Conservation (phyloP, 768 basidiomycete species). For the Calocybe indica region DNA sequence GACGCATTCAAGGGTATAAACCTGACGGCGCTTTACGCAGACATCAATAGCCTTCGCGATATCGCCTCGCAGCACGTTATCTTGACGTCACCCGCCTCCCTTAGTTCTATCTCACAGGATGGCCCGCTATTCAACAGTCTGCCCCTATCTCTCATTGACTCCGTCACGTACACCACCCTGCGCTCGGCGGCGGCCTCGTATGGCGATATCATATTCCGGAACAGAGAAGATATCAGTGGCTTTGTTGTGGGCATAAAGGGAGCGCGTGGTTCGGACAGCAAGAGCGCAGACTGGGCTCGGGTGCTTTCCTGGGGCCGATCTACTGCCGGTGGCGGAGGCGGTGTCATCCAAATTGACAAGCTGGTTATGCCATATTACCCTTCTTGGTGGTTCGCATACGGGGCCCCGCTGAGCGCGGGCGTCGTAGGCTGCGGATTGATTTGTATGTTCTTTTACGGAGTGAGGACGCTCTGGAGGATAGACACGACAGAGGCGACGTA, state of each 20-base stretch:
- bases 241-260: slow-evolving; percentile 72
- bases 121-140: slow-evolving; percentile 54
- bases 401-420: slow-evolving; percentile 60
- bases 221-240: slow-evolving; percentile 35
- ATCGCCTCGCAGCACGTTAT: slow-evolving; percentile 79
- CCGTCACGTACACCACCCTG: slow-evolving; percentile 71
- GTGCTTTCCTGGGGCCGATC: slow-evolving; percentile 74
- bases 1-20: slow-evolving; percentile 87
- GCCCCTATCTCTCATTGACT: slow-evolving; percentile 68
- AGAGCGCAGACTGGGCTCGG: slow-evolving; percentile 51
- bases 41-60: slow-evolving; percentile 43
- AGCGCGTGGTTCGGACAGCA: slow-evolving; percentile 58
- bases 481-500: slow-evolving; percentile 84
- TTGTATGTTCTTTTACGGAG: slow-evolving; percentile 67
- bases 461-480: slow-evolving; percentile 61
- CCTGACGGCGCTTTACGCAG: slow-evolving; percentile 63
- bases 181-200: slow-evolving; percentile 61
- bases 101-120: slow-evolving; percentile 19
- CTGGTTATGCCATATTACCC: slow-evolving; percentile 84
- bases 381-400: slow-evolving; percentile 77
- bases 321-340: slow-evolving; percentile 71
- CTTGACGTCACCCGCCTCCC: slow-evolving; percentile 30
- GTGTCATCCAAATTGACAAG: slow-evolving; percentile 83
- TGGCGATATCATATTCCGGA: slow-evolving; percentile 80
- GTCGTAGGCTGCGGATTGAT: slow-evolving; percentile 55